Evolutionary conservation across 305 asterid species (phyloP).

Genomic region (Rubia tinctorum): DNA sequence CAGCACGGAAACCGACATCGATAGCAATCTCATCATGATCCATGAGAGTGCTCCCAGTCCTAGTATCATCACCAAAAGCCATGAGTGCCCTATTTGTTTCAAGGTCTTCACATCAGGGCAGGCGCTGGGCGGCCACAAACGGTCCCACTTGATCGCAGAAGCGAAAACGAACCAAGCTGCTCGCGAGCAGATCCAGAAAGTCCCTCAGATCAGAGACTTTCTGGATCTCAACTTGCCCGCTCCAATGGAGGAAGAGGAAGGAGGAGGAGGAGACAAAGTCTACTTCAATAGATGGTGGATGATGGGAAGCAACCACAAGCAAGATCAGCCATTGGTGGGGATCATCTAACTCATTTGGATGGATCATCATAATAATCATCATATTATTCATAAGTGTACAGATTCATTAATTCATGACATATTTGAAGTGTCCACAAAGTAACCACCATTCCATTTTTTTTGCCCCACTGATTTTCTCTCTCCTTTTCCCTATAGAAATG

Average conservation of each 20-base stretch:
- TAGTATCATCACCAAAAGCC: constrained; percentile 28
- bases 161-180: constrained; percentile 24
- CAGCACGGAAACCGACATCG: constrained; percentile 35
- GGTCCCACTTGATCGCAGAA: constrained; percentile 54
- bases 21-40: constrained; percentile 18
- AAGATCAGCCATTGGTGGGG: constrained; percentile 39
- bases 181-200: constrained; percentile 18
- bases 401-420: constrained; percentile 61
- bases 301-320: constrained; percentile 39
- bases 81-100: constrained; percentile 77
- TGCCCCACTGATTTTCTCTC: constrained; percentile 8
- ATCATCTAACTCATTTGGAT: constrained; percentile 32
- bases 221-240: constrained; percentile 87
- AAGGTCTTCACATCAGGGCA: constrained; percentile 75
- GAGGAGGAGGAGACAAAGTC: constrained; percentile 35
- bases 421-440: constrained; percentile 28
- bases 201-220: constrained; percentile 40
- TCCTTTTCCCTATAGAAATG: constrained; percentile 5
- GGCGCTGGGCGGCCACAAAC: constrained; percentile 91
- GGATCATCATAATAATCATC: neutral
- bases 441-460: constrained; percentile 15
- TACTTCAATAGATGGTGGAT: constrained; percentile 59
- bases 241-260: constrained; percentile 62
- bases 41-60: neutral
- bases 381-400: constrained; percentile 37